These are phyloP conservation scores for Avicennia marina DNA, from an alignment of 257 asterid genomes.

Conservation along the genomic window DNA sequence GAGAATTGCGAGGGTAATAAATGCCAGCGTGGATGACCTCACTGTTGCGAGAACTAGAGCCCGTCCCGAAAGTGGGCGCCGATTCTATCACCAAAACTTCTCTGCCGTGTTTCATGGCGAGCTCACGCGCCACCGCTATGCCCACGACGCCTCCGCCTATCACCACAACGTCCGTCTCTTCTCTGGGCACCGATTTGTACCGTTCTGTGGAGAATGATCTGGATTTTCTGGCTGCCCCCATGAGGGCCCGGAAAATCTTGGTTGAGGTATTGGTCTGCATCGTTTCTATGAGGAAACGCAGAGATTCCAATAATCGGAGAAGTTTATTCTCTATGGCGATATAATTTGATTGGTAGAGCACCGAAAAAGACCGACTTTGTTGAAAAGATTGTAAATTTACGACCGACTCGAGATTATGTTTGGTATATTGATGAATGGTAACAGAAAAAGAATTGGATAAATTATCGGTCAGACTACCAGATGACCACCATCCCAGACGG, in stretches of 20 bases:
- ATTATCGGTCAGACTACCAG: slow-evolving; percentile 17
- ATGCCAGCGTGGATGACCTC: slow-evolving; percentile 92
- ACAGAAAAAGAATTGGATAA: not conserved
- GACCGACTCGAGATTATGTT: too few relatives aligned
- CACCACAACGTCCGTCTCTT: slow-evolving; percentile 66
- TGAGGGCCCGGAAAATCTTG: slow-evolving; percentile 18
- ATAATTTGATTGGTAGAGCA: too few relatives aligned
- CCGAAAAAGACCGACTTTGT: too few relatives aligned
- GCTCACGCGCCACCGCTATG: slow-evolving; percentile 86
- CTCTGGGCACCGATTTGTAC: slow-evolving; percentile 37
- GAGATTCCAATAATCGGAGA: not conserved
- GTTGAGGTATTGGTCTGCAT: slow-evolving; percentile 12
- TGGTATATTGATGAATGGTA: too few relatives aligned
- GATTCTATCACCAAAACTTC: slow-evolving; percentile 78
- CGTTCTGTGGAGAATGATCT: slow-evolving; percentile 11
- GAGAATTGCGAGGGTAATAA: slow-evolving; percentile 68
- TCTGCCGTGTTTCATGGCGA: slow-evolving; percentile 46
- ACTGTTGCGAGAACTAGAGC: slow-evolving; percentile 83
- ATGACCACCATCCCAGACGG: slow-evolving; percentile 6
- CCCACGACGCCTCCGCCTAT: slow-evolving; percentile 93
- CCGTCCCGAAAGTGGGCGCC: slow-evolving; percentile 75
- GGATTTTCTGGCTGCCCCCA: slow-evolving; percentile 18
- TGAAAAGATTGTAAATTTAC: too few relatives aligned
- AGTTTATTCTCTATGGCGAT: not conserved
- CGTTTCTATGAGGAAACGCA: too few relatives aligned